Conservation (phyloP, 176 grass and related monocot species). For the Zoysia japonica region DNA sequence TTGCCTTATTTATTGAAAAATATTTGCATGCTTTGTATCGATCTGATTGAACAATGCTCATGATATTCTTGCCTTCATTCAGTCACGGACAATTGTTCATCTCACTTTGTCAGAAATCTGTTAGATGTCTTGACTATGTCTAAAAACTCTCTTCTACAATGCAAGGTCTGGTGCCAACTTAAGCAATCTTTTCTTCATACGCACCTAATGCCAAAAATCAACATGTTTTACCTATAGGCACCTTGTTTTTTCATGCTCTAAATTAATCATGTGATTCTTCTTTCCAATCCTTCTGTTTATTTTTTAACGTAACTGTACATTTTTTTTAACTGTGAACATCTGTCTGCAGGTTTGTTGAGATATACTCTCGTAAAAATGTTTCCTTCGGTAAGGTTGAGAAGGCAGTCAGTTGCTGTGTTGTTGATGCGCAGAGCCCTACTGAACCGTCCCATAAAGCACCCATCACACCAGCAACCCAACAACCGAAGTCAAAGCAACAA, state of each 20-base stretch:
- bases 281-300: background rate
- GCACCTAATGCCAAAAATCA: no score
- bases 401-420: slow-evolving; percentile 53
- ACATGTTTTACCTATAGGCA: no score
- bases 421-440: slow-evolving; percentile 14
- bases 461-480: slow-evolving; percentile 1
- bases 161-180: no score
- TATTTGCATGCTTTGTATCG: no score
- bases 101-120: background rate
- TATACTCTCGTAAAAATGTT: slow-evolving; percentile 50
- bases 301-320: background rate
- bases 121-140: background rate
- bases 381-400: slow-evolving; percentile 70
- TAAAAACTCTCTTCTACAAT: no score
- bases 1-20: no score
- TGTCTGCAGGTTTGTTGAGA: slow-evolving; percentile 54
- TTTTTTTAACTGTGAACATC: background rate
- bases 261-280: background rate
- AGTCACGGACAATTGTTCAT: background rate
- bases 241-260: background rate
- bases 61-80: background rate
- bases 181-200: no score
- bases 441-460: slow-evolving; percentile 28
- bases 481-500: slow-evolving; percentile 18
- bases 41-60: no score